Conservation (phyloP, 2,329 filamentous ascomycete genomes). For the Phoma sp. region DNA sequence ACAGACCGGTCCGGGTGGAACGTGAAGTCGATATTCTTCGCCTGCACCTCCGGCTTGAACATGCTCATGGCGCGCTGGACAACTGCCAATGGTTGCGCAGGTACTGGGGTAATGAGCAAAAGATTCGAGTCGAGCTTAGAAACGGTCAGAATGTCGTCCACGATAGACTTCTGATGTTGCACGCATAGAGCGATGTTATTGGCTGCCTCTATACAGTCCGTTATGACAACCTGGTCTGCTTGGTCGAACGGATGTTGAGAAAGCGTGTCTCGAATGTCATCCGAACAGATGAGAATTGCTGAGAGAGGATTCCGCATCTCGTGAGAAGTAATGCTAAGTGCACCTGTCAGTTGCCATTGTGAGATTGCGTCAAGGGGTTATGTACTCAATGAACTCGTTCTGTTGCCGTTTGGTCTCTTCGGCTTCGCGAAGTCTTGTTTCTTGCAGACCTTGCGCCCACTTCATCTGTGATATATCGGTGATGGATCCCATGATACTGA, state of each 20-base stretch:
- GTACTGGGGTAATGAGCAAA: conserved; percentile 46
- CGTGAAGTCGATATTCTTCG: conserved; percentile 37
- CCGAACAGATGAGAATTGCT: conserved; percentile 43
- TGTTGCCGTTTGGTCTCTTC: conserved; percentile 44
- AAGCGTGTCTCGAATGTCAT: conserved; percentile 39
- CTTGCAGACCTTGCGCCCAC: conserved; percentile 45
- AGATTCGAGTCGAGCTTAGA: conserved; percentile 42
- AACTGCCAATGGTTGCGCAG: conserved; percentile 45
- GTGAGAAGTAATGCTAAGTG: conserved; percentile 36
- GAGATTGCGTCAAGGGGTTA: neutral
- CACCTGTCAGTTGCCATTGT: neutral
- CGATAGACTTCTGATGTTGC: conserved; percentile 45
- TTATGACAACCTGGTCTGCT: conserved; percentile 22
- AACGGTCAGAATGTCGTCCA: conserved; percentile 45
- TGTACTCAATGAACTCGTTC: conserved; percentile 44
- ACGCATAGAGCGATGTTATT: conserved; percentile 51
- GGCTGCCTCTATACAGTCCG: conserved; percentile 40
- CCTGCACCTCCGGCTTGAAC: conserved; percentile 46
- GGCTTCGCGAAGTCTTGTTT: conserved; percentile 35
- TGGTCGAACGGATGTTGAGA: conserved; percentile 25
- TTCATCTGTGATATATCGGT: conserved; percentile 45
- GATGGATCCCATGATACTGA: conserved; percentile 40
- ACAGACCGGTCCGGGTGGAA: conserved; percentile 46
- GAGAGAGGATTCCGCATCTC: conserved; percentile 46
- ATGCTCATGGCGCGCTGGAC: conserved; percentile 46